A percentile compares a stretch with the other conserved stretches of the same genome.
Evolutionary conservation across 768 basidiomycete genomes (phyloP).

Genomic region (Candolleomyces eurysporus): DNA sequence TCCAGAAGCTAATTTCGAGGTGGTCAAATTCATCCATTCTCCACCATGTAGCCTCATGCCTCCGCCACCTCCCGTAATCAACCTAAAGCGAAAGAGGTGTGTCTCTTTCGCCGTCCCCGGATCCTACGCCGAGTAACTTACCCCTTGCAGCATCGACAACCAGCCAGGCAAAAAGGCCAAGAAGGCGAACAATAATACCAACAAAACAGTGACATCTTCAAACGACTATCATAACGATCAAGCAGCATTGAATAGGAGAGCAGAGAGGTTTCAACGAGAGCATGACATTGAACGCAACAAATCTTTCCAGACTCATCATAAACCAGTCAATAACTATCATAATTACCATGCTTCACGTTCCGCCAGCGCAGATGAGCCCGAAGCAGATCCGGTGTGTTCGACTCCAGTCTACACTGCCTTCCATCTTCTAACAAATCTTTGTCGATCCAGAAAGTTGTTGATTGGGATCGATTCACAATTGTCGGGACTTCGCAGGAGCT

Average conservation of each 20-base stretch:
- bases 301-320: conserved; percentile 53
- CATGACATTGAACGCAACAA: conserved; percentile 75
- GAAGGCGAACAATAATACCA: conserved; percentile 47
- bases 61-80: conserved; percentile 53
- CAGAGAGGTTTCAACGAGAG: conserved; percentile 88
- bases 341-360: not conserved
- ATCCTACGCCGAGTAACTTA: conserved; percentile 20
- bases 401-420: not conserved
- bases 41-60: conserved; percentile 48
- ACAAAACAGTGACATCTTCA: conserved; percentile 31
- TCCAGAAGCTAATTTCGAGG: conserved; percentile 16
- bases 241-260: conserved; percentile 70
- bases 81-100: conserved; percentile 72
- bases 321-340: conserved; percentile 1
- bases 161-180: conserved; percentile 54
- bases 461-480: conserved; percentile 96
- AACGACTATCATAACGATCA: conserved; percentile 58
- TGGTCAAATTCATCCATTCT: conserved; percentile 19
- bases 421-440: not conserved
- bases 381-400: conserved; percentile 63
- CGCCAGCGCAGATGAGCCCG: conserved; percentile 56
- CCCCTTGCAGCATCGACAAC: conserved; percentile 24
- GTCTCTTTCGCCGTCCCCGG: not conserved
- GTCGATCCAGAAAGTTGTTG: conserved; percentile 76
- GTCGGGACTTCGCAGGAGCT: conserved; percentile 86